Conservation (phyloP, 2,329 filamentous ascomycete species). For the Dactylellina haptotyla region DNA sequence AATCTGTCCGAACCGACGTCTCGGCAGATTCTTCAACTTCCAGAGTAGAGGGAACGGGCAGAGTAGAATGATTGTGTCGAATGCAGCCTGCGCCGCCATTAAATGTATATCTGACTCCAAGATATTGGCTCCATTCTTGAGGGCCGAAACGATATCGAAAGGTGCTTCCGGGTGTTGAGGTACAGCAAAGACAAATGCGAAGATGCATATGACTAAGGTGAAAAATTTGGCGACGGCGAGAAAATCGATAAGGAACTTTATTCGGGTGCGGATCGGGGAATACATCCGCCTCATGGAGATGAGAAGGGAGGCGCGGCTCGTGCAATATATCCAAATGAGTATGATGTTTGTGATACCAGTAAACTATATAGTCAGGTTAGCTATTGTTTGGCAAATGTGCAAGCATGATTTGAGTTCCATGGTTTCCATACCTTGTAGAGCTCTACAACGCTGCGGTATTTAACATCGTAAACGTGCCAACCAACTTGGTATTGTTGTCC, state of each 20-base stretch:
- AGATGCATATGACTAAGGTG: slow-evolving; percentile 25
- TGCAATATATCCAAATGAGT: slow-evolving; percentile 44
- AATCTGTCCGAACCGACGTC: slow-evolving; percentile 14
- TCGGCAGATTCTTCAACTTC: slow-evolving; percentile 42
- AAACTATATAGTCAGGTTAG: not conserved
- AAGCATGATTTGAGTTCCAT: not conserved
- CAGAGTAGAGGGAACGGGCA: slow-evolving; percentile 40
- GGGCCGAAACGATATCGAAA: slow-evolving; percentile 30
- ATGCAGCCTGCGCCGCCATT: slow-evolving; percentile 29
- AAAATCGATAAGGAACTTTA: slow-evolving; percentile 48
- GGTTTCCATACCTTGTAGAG: slow-evolving; percentile 36
- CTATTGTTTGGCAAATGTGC: not conserved
- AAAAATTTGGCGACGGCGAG: slow-evolving; percentile 38
- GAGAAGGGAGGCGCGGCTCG: slow-evolving; percentile 47
- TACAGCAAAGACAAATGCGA: slow-evolving; percentile 36
- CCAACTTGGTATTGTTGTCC: slow-evolving; percentile 25
- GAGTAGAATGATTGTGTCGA: slow-evolving; percentile 41
- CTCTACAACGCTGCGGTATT: slow-evolving; percentile 25
- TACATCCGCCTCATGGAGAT: slow-evolving; percentile 48
- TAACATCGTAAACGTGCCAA: slow-evolving; percentile 46
- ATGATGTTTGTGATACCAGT: slow-evolving; percentile 37
- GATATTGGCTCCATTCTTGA: slow-evolving; percentile 26
- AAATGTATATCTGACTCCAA: slow-evolving; percentile 23
- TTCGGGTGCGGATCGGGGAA: slow-evolving; percentile 38
- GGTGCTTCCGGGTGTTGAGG: slow-evolving; percentile 44